Evolutionary conservation across 352 stramenopile species (phyloP), one percentile per base, ranked within the genome.

Genomic region (Phytopythium delawarense): DNA sequence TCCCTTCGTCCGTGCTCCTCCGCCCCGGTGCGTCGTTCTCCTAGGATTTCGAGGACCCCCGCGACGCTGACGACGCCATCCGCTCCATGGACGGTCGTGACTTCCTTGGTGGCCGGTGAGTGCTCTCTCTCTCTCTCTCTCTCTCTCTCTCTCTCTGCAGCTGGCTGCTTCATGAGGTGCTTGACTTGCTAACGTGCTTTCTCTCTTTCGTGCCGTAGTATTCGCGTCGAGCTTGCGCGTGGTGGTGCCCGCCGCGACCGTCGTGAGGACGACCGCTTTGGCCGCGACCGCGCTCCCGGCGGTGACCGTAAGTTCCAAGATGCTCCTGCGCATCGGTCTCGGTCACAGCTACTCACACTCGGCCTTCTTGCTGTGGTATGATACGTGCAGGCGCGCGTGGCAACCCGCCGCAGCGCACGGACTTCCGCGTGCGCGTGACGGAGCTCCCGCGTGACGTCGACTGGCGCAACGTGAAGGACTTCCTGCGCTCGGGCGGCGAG

Each of bases 1-100:
- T 70, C 74, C 25, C 67, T 74, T 70, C 73, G 68, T 76, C 70
- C 63, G 57, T 76, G 59, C 79, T 74, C 71, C 79, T 71, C 59
- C 77, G 74, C 74, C 69, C 74, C 37, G 55, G 16, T 51, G 39
- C 55, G 39, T 51, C 55, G 20, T 70, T 78, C 77, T 68, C 78
- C 72, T 87, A 95, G 86, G 86, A 95, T 72, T 95, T 93, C 55
- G 86, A 95, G 81, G 86, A 95, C 79, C 86, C 86, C 61, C 84
- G 86, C 66, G 86, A 95, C 63, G 86, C 86, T 58, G 86, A 95
- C 51, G 86, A 95, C 62, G 80, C 86, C 49, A 95, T 95, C 71
- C 83, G 81, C 69, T 88, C 79, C 23, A 93, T 95, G 84, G 84
- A 95, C 64, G 84, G 84, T 56, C 83, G 81, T 34, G 86, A 95